A percentile compares a stretch with the other conserved stretches of the same genome.
Evolutionary conservation across 768 basidiomycete species (phyloP).

Genomic region (Suillus tomentosus): DNA sequence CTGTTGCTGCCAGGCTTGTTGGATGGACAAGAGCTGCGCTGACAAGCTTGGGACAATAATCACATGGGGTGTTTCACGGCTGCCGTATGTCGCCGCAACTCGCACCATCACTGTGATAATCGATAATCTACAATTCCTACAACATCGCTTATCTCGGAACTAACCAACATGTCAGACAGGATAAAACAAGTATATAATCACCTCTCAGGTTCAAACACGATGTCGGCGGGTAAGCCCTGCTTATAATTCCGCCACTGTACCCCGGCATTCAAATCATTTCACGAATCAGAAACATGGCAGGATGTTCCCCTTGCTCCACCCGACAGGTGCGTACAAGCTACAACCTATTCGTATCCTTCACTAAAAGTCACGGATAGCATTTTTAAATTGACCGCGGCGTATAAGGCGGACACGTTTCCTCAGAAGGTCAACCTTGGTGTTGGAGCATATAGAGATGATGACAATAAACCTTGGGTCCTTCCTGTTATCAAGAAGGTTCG

Average conservation of each 20-base stretch:
- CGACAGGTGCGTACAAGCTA: slow-evolving; percentile 57
- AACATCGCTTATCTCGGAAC: slow-evolving; percentile 5
- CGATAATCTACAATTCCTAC: neutral
- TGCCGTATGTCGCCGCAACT: neutral
- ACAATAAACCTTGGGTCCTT: slow-evolving; percentile 89
- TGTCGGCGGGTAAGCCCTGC: slow-evolving; percentile 54
- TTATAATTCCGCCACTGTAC: slow-evolving; percentile 16
- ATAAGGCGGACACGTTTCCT: slow-evolving; percentile 74
- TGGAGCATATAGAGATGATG: slow-evolving; percentile 88
- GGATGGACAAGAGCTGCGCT: neutral
- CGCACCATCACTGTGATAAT: neutral
- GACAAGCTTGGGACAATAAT: neutral
- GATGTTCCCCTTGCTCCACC: slow-evolving; percentile 81
- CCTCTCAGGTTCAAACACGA: slow-evolving; percentile 41
- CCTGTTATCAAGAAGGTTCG: slow-evolving; percentile 87
- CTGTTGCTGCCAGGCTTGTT: neutral
- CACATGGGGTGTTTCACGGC: neutral
- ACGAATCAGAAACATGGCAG: slow-evolving; percentile 68
- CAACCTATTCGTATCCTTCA: neutral
- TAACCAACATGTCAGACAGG: slow-evolving; percentile 52
- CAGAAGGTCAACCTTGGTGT: slow-evolving; percentile 92
- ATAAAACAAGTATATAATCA: slow-evolving; percentile 62
- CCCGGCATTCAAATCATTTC: neutral
- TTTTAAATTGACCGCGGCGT: slow-evolving; percentile 88
- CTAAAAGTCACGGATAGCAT: slow-evolving; percentile 52